phyloP scores from a whole-genome alignment of 495 filamentous ascomycete species.

The Penicillium dipodomyicola region DNA sequence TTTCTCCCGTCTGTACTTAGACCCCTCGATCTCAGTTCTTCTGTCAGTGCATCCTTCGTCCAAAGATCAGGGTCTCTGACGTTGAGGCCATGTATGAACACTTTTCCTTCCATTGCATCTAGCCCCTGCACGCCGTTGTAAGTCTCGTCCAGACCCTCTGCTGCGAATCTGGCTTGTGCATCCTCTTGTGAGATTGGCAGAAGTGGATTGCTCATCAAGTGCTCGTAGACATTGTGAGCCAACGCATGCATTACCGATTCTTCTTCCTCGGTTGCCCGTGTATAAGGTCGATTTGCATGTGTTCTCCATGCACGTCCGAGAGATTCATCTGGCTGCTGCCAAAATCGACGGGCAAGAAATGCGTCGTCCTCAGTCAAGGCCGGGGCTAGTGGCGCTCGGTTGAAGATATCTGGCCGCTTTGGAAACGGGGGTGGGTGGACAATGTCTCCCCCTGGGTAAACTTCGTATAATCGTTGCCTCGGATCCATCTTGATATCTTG shows the following conservation, averaged over 20 bases:
- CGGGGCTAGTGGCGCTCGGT: constrained; percentile 20
- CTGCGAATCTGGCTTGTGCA: neutral
- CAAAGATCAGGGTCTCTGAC: constrained; percentile 1
- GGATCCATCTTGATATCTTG: constrained; percentile 1
- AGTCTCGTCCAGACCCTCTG: neutral
- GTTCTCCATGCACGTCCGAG: constrained; percentile 14
- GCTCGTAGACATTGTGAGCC: constrained; percentile 28
- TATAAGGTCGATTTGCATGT: constrained; percentile 8
- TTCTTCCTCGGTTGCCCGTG: constrained; percentile 3
- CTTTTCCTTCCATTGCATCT: neutral
- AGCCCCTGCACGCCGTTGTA: constrained; percentile 6
- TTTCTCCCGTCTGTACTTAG: neutral
- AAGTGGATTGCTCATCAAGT: constrained; percentile 20
- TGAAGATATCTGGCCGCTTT: constrained; percentile 22
- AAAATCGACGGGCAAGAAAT: constrained; percentile 26
- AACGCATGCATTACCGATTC: constrained; percentile 10
- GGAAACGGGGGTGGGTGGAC: constrained; percentile 19
- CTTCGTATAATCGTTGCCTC: neutral
- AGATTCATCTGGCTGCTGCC: constrained; percentile 22
- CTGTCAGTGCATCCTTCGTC: neutral
- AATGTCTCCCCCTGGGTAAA: constrained; percentile 1
- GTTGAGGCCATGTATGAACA: constrained; percentile 2
- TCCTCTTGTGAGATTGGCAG: constrained; percentile 10
- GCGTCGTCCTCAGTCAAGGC: constrained; percentile 18
- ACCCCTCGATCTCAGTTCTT: constrained; percentile 3